Evolutionary conservation across 2,329 filamentous ascomycete species (phyloP).

Genomic region (Fusarium marasasianum): DNA sequence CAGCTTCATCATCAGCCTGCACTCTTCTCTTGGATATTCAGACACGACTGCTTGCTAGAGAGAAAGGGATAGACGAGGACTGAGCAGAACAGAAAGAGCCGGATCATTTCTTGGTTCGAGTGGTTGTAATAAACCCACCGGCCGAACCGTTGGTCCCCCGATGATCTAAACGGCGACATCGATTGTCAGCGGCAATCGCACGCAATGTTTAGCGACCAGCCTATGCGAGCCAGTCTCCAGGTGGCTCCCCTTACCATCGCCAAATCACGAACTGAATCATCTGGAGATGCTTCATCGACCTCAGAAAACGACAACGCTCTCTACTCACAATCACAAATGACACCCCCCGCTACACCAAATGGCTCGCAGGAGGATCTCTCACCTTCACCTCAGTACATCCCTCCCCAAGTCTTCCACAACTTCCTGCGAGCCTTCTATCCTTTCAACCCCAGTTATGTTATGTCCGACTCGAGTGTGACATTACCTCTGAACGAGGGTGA

Average conservation of each 20-base stretch:
- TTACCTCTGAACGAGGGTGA: conserved; percentile 90
- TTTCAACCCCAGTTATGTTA: conserved; percentile 81
- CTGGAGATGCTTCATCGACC: conserved; percentile 45
- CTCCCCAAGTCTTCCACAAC: conserved; percentile 83
- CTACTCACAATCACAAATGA: conserved; percentile 71
- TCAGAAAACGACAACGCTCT: conserved; percentile 50
- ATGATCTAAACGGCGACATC: conserved; percentile 44
- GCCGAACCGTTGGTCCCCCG: conserved; percentile 32
- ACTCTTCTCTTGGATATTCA: conserved; percentile 37
- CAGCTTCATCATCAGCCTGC: not conserved
- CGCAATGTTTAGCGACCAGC: conserved; percentile 54
- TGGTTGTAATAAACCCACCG: conserved; percentile 35
- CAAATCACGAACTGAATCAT: conserved; percentile 49
- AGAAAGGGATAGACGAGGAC: not conserved
- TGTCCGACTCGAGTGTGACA: conserved; percentile 87
- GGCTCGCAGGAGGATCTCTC: conserved; percentile 69
- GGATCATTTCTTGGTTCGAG: conserved; percentile 28
- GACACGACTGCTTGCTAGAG: not conserved
- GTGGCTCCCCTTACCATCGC: conserved; percentile 68
- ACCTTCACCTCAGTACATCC: conserved; percentile 48
- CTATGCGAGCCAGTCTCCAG: conserved; percentile 66
- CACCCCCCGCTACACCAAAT: conserved; percentile 79
- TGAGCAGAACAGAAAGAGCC: conserved; percentile 14
- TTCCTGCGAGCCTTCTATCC: conserved; percentile 95
- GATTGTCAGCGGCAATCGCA: conserved; percentile 44